Base-by-base conservation (phyloP, 805 yeast species). In the Tetrapisispora phaffii region DNA sequence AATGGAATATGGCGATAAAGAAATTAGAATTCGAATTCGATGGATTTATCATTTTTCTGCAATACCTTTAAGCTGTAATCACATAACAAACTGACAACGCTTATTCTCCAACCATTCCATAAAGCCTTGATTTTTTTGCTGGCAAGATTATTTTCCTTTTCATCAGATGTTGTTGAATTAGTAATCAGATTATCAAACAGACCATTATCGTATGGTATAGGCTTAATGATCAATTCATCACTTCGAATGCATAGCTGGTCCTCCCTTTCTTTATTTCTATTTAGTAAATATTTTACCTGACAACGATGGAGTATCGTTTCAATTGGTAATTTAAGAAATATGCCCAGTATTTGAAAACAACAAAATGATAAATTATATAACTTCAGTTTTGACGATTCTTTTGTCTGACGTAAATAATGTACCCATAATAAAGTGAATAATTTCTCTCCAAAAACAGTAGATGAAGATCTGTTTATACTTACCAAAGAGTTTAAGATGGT, bases 51-150 rank as follows among this genome's bases (percentile, higher is more conserved):
- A 19, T 77, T 76, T 47, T 29, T 43, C 15, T 37, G 37, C 51
- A 82, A 57, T 43, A 83, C 66, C 44, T 76, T 73, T 52, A 84
- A 72, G 1, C 95, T 89, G 83, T 94, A 90, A 42, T 82, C 80
- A 10, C 95, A 93, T 41, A 85, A 62, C 3, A 85, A 75, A 49
- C 90, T 86, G 47, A 87, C 62, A 10, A 85, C 70, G 24, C 95
- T 94, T 35, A 87, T 80, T 60, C 86, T 76, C 97, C 97, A 90
- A 32, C 97, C 98, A 53, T 90, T 75, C 72, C 85, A 89, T 22
- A 82, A 61, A 1, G 75, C 71, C 15, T 32, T 26, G 15, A 44
- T 28, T n/a, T 39, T 44, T 21, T 39, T 44, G 20, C 35, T 33
- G 6, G 34, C 16, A 29, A 21, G 32, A 2, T 5, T 24, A 5